Evolutionary conservation across 805 yeast species (phyloP), one percentile per base, ranked within the genome.

Genomic region (Candida awuae): DNA sequence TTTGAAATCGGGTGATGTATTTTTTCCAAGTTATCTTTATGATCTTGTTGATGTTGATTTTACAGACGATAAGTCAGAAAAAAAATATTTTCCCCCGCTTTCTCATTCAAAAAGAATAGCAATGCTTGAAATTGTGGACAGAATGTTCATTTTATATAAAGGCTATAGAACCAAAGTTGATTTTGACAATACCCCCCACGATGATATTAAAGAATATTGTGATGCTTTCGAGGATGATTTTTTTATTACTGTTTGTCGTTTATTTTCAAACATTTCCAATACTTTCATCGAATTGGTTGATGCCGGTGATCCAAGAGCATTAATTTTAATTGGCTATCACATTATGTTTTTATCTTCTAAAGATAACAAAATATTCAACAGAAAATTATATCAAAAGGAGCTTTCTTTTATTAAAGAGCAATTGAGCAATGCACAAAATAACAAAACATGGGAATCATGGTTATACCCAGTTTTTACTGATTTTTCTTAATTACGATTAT

Each of bases 281-380:
- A 27, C 35, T n/a, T 38, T 39, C 23, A 34, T 38, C 10, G 38
- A 41, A 21, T 35, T 48, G n/a, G 41, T 47, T 7, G 41, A 36
- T 13, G 32, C 35, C 7, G 42, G 44, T 19, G 54, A 51, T 32
- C 49, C 53, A 25, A 38, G 55, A 20, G 38, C 50, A 4, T 27
- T 52, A 14, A 46, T 52, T 17, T 20, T 52, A 4, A 25, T 51
- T 29, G 55, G 49, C 1, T 51, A 49, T 32, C 35, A 40, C n/a
- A 32, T 52, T 12, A 37, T 49, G 39, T 33, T 51, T 16, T 27
- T 52, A 9, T 41, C 45, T 12, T 37, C 51, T 3, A 35, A 41
- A 32, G 25, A 8, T 13, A 25, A 32, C 17, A 37, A 34, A 22
- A 30, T 38, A 12, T 33, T 45, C 28, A 26, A 39, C 1, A 39